Percentiles rank a stretch among this genome's conserved stretches.
Conservation (phyloP, 208 protist genomes). For the Leptomonas seymouri region DNA sequence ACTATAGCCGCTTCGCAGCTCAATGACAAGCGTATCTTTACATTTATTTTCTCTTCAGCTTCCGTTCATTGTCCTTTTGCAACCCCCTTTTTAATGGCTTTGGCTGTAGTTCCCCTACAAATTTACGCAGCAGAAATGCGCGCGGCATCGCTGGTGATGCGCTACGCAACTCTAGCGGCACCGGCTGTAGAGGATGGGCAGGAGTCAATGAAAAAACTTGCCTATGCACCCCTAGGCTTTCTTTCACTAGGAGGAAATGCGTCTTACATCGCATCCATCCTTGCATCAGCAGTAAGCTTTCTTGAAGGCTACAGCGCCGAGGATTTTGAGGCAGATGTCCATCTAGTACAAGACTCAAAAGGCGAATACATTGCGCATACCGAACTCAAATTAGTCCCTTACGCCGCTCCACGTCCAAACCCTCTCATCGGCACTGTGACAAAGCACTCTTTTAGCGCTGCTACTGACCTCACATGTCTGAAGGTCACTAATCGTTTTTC, state of each 20-base stretch:
- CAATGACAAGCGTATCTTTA: too few species aligned
- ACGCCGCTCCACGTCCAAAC: constrained; percentile 2
- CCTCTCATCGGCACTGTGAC: neutral
- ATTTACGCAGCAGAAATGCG: constrained; percentile 18
- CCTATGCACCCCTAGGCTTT: constrained; percentile 51
- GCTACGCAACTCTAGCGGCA: neutral
- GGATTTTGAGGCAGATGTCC: constrained; percentile 39
- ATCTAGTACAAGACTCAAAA: constrained; percentile 10
- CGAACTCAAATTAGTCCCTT: constrained; percentile 46
- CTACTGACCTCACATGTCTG: neutral
- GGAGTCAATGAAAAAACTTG: constrained; percentile 39
- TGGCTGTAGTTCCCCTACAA: neutral
- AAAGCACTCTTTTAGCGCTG: neutral
- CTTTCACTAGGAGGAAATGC: constrained; percentile 29
- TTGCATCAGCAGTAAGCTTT: constrained; percentile 54
- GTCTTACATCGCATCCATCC: constrained; percentile 24
- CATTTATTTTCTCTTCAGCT: too few species aligned
- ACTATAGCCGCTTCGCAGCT: too few species aligned
- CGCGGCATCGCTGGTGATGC: neutral
- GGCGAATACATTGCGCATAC: constrained; percentile 27
- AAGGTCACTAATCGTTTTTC: constrained; percentile 10
- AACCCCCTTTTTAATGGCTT: neutral
- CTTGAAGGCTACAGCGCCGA: constrained; percentile 54
- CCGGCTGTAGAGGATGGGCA: constrained; percentile 23
- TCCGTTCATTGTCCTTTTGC: too few species aligned